Base-by-base conservation (phyloP, 192 early-diverging fungal species). In the Coemansia sp. region DNA sequence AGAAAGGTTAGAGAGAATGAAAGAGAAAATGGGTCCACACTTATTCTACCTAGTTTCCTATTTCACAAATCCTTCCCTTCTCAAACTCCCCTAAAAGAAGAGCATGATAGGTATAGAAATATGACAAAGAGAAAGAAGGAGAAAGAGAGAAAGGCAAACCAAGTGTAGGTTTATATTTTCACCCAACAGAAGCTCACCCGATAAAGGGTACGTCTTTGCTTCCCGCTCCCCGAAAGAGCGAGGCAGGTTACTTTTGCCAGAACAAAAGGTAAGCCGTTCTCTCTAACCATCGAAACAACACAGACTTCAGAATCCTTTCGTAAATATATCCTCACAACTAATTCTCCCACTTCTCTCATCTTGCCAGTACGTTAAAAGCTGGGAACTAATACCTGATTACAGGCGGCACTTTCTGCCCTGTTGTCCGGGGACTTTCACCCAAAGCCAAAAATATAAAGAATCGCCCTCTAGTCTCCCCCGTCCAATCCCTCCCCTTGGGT, bases 401-500 rank as follows among this genome's bases (percentile, higher is more conserved):
- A 76, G 79, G 79, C 71, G 79, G 79, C 79, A 82, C 74, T 82
- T 82, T 82, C 79, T 82, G 79, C 79, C 79, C 79, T 63, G 58
- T 59, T 45, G 79, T 82, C 79, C 79, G 79, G 79, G 79, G 79
- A 82, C 79, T 82, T 82, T 82, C 74, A 3, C 79, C 79, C 75
- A 82, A 82, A 82, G 79, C 79, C 63, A 38, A 63, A 5, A 50
- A 23, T 10, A 7, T 12, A 26, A 54, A 54, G 52, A 54, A 23
- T 21, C 52, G 23, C 9, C 26, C 26, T 26, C 26, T 26, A 26
- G 26, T 26, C 26, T 26, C 26, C 26, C 26, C 26, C n/a, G 26
- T 12, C 21, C 57, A 19, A 63, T 63, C 47, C 10, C 3, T n/a
- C 47, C 3, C 10, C 47, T 48, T 48, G 47, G 47, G 61, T 71